A percentile compares a stretch with the other conserved stretches of the same genome.
phyloP scores from a whole-genome alignment of 2,329 filamentous ascomycete genomes.

The Hypoxylon sp. region DNA sequence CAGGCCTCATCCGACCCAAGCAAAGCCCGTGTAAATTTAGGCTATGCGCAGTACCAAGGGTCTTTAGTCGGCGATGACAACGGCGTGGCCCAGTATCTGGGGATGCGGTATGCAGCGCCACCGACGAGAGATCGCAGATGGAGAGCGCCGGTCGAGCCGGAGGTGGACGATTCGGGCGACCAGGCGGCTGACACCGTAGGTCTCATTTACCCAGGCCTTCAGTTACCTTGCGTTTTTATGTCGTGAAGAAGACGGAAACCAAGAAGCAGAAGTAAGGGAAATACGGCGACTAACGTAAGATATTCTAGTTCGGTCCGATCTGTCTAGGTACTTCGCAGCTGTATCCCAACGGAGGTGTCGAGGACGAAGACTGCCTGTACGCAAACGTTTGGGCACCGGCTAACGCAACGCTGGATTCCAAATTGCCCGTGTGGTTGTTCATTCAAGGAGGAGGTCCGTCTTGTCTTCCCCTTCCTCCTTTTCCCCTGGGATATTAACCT shows the following conservation, averaged over 20 bases:
- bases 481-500: neutral
- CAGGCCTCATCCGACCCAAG: conserved; percentile 40
- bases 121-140: conserved; percentile 66
- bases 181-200: conserved; percentile 57
- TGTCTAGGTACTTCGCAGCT: conserved; percentile 59
- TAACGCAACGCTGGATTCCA: conserved; percentile 57
- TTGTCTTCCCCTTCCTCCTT: neutral
- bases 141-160: conserved; percentile 64
- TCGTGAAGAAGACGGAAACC: neutral
- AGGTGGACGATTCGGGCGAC: conserved; percentile 47
- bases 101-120: conserved; percentile 67
- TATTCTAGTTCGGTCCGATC: conserved; percentile 60
- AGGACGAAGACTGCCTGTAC: conserved; percentile 62
- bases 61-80: conserved; percentile 51
- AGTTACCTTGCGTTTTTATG: neutral
- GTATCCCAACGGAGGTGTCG: conserved; percentile 50
- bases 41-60: conserved; percentile 63
- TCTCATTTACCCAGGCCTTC: neutral
- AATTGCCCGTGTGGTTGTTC: conserved; percentile 68
- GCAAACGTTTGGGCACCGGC: conserved; percentile 62
- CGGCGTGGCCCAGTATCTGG: conserved; percentile 63
- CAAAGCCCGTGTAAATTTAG: conserved; percentile 56
- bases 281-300: conserved; percentile 13
- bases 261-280: neutral
- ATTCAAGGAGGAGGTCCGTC: conserved; percentile 58